These are phyloP conservation scores for Fusarium pseudocircinatum DNA, from an alignment of 2,329 filamentous ascomycete genomes.

Conservation along the genomic window DNA sequence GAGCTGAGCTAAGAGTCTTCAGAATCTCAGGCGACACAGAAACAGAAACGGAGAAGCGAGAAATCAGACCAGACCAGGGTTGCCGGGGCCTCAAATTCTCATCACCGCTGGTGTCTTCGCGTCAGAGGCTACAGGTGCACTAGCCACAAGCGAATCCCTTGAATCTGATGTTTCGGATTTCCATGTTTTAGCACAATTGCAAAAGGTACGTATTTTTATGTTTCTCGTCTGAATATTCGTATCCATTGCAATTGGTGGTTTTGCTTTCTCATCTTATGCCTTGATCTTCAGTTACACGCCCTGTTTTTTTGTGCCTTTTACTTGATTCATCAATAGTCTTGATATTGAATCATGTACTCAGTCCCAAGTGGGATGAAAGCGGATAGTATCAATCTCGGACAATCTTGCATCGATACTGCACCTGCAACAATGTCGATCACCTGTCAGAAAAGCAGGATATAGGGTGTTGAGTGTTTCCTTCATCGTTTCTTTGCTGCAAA, in stretches of 20 bases:
- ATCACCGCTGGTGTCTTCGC: constrained; percentile 14
- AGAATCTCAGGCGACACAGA: constrained; percentile 2
- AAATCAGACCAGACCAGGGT: constrained; percentile 25
- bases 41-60: constrained; percentile 17
- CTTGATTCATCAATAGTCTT: constrained; percentile 1
- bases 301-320: background rate
- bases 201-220: constrained; percentile 29
- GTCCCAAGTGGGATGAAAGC: constrained; percentile 20
- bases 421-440: constrained; percentile 21
- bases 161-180: constrained; percentile 36
- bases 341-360: constrained; percentile 20
- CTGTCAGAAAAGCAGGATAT: constrained; percentile 14
- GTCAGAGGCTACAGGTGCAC: constrained; percentile 31
- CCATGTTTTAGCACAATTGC: constrained; percentile 24
- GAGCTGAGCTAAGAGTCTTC: background rate
- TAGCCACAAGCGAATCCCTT: constrained; percentile 29
- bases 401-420: constrained; percentile 23
- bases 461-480: background rate
- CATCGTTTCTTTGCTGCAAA: constrained; percentile 9
- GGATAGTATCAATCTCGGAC: constrained; percentile 7
- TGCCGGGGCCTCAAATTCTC: constrained; percentile 8
- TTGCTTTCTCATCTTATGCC: background rate
- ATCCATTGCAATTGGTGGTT: constrained; percentile 2
- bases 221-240: constrained; percentile 10
- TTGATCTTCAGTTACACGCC: constrained; percentile 13